Base-by-base conservation (phyloP, 345 rosid species). In the Lagerstroemia speciosa region DNA sequence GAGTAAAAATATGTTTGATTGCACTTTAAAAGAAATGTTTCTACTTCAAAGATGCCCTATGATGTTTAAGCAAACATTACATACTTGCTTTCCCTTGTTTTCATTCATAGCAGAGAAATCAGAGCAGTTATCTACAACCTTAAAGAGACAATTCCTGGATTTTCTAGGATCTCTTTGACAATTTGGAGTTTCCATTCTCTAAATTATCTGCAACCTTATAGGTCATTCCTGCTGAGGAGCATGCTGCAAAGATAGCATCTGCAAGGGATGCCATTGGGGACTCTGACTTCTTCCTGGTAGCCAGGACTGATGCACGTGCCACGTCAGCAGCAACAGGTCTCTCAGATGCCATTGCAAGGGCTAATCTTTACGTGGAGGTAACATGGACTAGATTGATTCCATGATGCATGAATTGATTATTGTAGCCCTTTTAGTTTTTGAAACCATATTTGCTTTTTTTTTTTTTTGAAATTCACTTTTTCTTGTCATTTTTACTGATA, bases 201-300 rank as follows among this genome's bases (percentile, higher is more conserved):
- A 48, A 65, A 19, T 40, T 22, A 52, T 34, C 73, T 68, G 78
- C 43, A 46, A 16, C 17, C 17, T 43, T 66, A 43, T 22, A 37
- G 83, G 78, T 83, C 70, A 83, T 83, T 66, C 84, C 84, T 43
- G 84, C 86, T 1, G 86, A 80, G 70, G 86, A 84, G 73, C 82
- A 84, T 69, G 87, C 89, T 26, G 80, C 82, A 9, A 83, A 83
- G 66, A 78, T 82, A 61, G 85, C 84, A 62, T 80, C 84, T 66
- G 82, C 85, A 0, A 82, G 87, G 73, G 83, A 83, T 63, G 89
- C 85, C 36, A 74, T 78, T 36, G 83, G 86, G 74, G 81, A 78
- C 71, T 73, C 86, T 15, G 83, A 83, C 62, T 81, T 86, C 68
- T 83, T 84, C 76, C 83, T 87, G 29, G 78, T 83, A 29, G 86